Evolutionary conservation across 1,139 yeast species (phyloP), one percentile per base, ranked within the genome.

Genomic region (Debaryomyces nepalensis): DNA sequence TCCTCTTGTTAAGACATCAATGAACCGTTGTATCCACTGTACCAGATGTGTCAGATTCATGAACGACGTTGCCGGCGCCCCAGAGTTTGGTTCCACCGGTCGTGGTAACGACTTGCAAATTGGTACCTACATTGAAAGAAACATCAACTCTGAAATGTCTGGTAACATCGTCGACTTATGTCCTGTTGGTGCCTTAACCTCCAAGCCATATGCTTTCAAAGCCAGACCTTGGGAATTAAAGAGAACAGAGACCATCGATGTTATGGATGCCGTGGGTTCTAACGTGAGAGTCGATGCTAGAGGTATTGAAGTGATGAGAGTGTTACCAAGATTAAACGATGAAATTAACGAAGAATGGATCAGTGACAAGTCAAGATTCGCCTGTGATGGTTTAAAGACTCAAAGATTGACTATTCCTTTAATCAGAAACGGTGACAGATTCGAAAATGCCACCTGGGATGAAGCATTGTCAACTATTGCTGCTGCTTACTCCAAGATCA

Each of bases 171-270:
- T 88, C 54, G 96, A 88, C 63, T 76, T 88, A 57, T 88, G 96
- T 71, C 96, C 96, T 26, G 96, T 88, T 49, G 96, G 96, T 57
- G 96, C 96, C 3, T 80, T 88, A 58, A 87, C 96, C 37, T 82
- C 90, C 23, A 88, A 88, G 67, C 96, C 96, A 32, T 87, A 88
- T 59, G 91, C 96, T 18, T 88, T 88, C 75, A 84, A 81, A 63
- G 95, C 96, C 14, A 82, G 96, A 66, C 96, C 96, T 33, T 88
- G 96, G 96, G 96, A 88, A 68, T 79, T 88, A 63, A 88, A 87
- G 74, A 82, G 88, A 75, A 87, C 95, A 40, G 96, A 88, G 67
- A 78, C 93, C 41, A 81, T 88, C 57, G 96, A 88, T 66, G 95
- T 88, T 21, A 69, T 83, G 72, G 96, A 88, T 64, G 96, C 84